These are phyloP conservation scores for Cladosporium sphaerospermum DNA, from an alignment of 2,329 filamentous ascomycete genomes.

Conservation along the genomic window DNA sequence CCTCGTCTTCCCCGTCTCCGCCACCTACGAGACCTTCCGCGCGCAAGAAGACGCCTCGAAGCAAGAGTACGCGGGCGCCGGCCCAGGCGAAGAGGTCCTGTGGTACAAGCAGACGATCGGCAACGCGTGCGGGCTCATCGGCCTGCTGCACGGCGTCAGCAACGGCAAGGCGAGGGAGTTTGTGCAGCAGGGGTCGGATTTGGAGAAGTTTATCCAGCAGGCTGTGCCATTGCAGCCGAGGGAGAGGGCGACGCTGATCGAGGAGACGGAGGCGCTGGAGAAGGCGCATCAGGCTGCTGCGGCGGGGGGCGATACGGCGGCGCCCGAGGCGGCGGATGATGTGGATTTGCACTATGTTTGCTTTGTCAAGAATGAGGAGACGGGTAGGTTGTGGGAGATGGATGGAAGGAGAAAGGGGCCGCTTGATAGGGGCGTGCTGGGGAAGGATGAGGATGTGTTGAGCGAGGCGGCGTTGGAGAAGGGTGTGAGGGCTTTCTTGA, in stretches of 20 bases:
- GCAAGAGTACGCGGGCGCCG: conserved; percentile 60
- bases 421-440: conserved; percentile 51
- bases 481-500: conserved; percentile 58
- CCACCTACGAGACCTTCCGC: conserved; percentile 71
- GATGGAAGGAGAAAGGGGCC: conserved; percentile 71
- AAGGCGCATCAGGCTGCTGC: conserved; percentile 74
- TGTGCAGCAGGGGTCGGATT: conserved; percentile 51
- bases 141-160: conserved; percentile 70
- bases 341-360: conserved; percentile 96
- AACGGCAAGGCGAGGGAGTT: conserved; percentile 67
- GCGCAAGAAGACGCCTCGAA: conserved; percentile 62
- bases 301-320: conserved; percentile 66
- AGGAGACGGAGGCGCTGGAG: conserved; percentile 69
- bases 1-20: conserved; percentile 81
- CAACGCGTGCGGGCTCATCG: conserved; percentile 90
- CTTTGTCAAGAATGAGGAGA: conserved; percentile 72
- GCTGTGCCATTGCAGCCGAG: conserved; percentile 64
- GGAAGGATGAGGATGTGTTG: conserved; percentile 42
- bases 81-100: conserved; percentile 66
- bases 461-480: conserved; percentile 68
- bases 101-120: conserved; percentile 96
- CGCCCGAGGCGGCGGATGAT: conserved; percentile 70
- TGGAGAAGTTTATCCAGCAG: conserved; percentile 59
- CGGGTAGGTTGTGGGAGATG: conserved; percentile 67
- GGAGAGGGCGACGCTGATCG: conserved; percentile 66